Conservation (phyloP, 2,329 filamentous ascomycete species). For the Verticillium albo-atrum region DNA sequence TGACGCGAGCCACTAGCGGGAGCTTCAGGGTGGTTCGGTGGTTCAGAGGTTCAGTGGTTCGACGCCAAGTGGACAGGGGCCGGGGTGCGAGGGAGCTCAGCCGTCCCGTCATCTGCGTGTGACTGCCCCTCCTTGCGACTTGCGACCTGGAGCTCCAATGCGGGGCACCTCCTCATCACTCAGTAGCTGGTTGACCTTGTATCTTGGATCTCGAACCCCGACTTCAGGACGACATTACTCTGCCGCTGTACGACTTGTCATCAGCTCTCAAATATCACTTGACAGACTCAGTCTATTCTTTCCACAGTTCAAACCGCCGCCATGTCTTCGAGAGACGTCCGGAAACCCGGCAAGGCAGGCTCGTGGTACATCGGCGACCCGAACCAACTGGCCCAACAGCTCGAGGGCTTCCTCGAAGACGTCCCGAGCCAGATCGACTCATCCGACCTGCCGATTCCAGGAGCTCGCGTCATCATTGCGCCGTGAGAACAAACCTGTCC, state of each 20-base stretch:
- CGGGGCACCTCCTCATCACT: background rate
- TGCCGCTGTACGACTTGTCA: no score
- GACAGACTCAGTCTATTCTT: no score
- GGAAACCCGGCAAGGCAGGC: slow-evolving; percentile 70
- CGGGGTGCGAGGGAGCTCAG: background rate
- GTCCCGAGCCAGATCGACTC: slow-evolving; percentile 65
- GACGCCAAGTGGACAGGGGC: background rate
- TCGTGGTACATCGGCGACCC: slow-evolving; percentile 76
- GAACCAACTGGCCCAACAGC: slow-evolving; percentile 57
- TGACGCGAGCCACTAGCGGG: background rate
- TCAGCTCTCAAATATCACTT: background rate
- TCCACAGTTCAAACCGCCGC: background rate
- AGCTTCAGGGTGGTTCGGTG: background rate
- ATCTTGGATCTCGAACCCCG: background rate
- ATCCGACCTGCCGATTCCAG: slow-evolving; percentile 58
- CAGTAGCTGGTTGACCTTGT: no score
- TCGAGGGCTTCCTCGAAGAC: slow-evolving; percentile 68
- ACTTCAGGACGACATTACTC: background rate
- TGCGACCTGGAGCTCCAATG: background rate
- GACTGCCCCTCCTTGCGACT: background rate
- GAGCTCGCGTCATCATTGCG: slow-evolving; percentile 66
- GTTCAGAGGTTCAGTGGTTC: background rate
- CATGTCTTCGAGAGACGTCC: slow-evolving; percentile 8
- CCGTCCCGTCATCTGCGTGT: background rate
- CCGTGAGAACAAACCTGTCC: slow-evolving; percentile 5